Evolutionary conservation across 768 basidiomycete species (phyloP).

Genomic region (Coprinopsis marcescibilis): DNA sequence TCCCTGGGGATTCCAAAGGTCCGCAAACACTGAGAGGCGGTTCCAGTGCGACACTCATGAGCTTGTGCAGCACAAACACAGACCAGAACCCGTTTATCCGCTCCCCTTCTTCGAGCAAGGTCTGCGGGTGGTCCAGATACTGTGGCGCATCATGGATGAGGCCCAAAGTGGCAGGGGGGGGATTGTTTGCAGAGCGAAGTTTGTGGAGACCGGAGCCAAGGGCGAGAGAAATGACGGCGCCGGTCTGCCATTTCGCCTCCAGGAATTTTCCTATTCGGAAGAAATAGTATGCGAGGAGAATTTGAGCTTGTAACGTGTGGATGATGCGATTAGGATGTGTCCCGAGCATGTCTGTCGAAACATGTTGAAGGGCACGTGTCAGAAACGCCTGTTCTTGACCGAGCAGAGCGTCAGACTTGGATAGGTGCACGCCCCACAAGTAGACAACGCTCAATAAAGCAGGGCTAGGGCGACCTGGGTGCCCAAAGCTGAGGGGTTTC

Average conservation of each 20-base stretch:
- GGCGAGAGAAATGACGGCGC: conserved; percentile 46
- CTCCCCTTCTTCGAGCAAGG: conserved; percentile 57
- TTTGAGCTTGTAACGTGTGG: conserved; percentile 54
- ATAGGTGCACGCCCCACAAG: conserved; percentile 50
- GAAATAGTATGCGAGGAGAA: conserved; percentile 64
- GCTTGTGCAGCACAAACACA: conserved; percentile 52
- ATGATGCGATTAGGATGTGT: conserved; percentile 44
- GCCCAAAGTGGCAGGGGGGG: conserved; percentile 31
- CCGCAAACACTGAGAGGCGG: conserved; percentile 49
- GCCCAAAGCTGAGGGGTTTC: conserved; percentile 42
- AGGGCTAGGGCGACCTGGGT: conserved; percentile 41
- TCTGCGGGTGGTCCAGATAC: conserved; percentile 32
- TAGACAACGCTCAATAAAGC: conserved; percentile 45
- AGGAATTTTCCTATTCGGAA: conserved; percentile 52
- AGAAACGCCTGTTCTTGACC: conserved; percentile 43
- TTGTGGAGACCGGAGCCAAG: conserved; percentile 44
- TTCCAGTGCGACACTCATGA: conserved; percentile 48
- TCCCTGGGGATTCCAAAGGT: conserved; percentile 43
- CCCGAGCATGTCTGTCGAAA: conserved; percentile 41
- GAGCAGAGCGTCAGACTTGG: conserved; percentile 32
- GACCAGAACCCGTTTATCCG: conserved; percentile 65
- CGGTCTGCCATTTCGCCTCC: conserved; percentile 55
- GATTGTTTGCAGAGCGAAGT: conserved; percentile 31
- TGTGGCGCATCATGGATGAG: conserved; percentile 38
- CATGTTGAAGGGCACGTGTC: conserved; percentile 40